Evolutionary conservation across 179 eudicot genomes (phyloP), one percentile per base, ranked within the genome.

Genomic region (Silene noctiflora): DNA sequence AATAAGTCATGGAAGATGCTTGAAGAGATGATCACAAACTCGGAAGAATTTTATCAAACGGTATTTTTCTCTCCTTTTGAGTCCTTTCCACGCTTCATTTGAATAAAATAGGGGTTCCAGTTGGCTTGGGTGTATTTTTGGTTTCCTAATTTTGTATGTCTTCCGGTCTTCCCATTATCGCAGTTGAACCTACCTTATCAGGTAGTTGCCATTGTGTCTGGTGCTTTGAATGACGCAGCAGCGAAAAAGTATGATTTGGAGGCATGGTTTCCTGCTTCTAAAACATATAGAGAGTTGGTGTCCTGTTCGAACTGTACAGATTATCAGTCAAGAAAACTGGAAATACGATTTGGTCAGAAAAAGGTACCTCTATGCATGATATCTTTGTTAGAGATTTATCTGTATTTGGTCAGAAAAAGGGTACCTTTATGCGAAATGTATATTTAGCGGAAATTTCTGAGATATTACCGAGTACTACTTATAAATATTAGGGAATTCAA

Each of bases 221-320:
- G 98, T 75, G 98, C 97, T 48, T 74, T 94, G 76, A 91, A 94
- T 69, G 97, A 94, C 71, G 98, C 97, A 63, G 98, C 98, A 60
- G 98, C 98, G 3, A 94, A 94, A 86, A 94, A 94, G 84, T 89
- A 86, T 68, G 98, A 94, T 81, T 81, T 94, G 83, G 98, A 94
- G 81, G 98, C 88, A 20, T 94, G 98, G 98, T 94, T 89, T 65
- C 98, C 98, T 61, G 85, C 97, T 19, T 94, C 97, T 6, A 78
- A 68, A 20, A 58, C 92, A 4, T 90, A 82, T 71, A 87, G 98
- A 84, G 98, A 94, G 79, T 85, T 94, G 61, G 98, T 94, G 68
- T 94, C 97, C 25, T 94, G 98, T 80, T 94, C 98, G 55, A 94
- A 94, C 81, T 94, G 97, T 82, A 94, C 98, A 58, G 98, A 94